Evolutionary conservation across 257 asterid species (phyloP).

Genomic region (Henckelia pumila): DNA sequence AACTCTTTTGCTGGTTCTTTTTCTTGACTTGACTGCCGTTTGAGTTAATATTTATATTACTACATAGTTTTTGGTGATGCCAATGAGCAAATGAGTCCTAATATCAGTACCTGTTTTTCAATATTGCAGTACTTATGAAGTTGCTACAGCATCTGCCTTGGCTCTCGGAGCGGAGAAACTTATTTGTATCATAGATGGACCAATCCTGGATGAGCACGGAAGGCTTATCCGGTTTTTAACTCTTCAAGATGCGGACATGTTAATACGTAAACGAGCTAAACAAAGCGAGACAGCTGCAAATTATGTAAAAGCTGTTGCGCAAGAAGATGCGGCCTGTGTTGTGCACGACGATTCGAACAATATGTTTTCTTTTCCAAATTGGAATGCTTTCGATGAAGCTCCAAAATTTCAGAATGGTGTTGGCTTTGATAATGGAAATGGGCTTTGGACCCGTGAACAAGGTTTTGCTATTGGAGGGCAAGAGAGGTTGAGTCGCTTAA

Average conservation of each 20-base stretch:
- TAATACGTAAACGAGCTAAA: slow-evolving; percentile 71
- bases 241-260: slow-evolving; percentile 79
- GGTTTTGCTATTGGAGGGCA: slow-evolving; percentile 98
- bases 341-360: slow-evolving; percentile 34
- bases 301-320: slow-evolving; percentile 79
- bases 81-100: not conserved
- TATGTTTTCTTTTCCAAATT: slow-evolving; percentile 33
- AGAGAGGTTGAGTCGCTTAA: slow-evolving; percentile 74
- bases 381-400: slow-evolving; percentile 40
- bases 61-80: not conserved
- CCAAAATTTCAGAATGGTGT: slow-evolving; percentile 90
- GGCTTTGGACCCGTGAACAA: slow-evolving; percentile 83
- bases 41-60: too few relatives aligned
- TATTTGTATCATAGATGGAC: slow-evolving; percentile 85
- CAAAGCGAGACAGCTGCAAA: slow-evolving; percentile 88
- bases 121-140: slow-evolving; percentile 83
- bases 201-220: slow-evolving; percentile 71
- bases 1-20: not conserved
- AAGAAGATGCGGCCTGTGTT: slow-evolving; percentile 43
- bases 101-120: slow-evolving; percentile 22
- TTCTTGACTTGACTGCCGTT: not conserved
- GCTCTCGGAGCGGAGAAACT: slow-evolving; percentile 93
- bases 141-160: slow-evolving; percentile 93
- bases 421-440: slow-evolving; percentile 88
- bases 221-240: slow-evolving; percentile 74